Evolutionary conservation across 1,139 yeast species (phyloP), one percentile per base, ranked within the genome.

Genomic region (Yarrowia galli): DNA sequence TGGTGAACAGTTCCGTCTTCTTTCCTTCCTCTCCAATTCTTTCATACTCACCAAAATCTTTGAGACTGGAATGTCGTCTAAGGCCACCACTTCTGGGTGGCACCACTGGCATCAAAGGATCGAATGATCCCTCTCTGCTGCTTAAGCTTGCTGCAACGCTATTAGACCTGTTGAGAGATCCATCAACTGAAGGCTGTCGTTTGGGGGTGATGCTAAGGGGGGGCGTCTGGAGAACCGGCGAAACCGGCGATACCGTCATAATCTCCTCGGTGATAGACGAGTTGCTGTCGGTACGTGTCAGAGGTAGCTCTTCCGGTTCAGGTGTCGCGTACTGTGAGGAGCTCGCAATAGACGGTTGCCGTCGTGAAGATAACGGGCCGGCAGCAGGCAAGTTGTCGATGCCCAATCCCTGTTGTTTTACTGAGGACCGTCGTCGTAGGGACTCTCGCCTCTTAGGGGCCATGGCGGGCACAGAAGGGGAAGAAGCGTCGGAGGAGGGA

Each of bases 391-490:
- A n/a, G 35, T n/a, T 36, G 36, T 40, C 61, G 23, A 54, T 54
- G 12, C 61, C 61, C 20, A 54, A 25, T 6, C 61, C 61, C 42
- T 49, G 53, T 16, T 54, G 42, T 22, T 40, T 40, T 2, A 40
- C 23, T 2, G 61, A 54, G 36, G 46, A 40, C 6, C 61, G 46
- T 32, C 64, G 64, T 58, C 64, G 64, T 6, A 58, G 18, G n/a
- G 64, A 58, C 40, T 58, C 64, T 20, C 64, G 40, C 22, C 64
- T 23, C 32, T 58, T 58, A 6, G 64, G 64, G 12, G 64, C 64
- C 64, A 58, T 58, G 12, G 18, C 42, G 18, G 64, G 64, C 32
- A 58, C 64, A 9, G 22, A 4, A 1, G 64, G 64, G 5, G 64
- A 16, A 4, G 64, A 20, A 9, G 40, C 8, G 20, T 53, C 42